Base-by-base conservation (phyloP, 257 asterid genomes). In the Solanum phureja region DNA sequence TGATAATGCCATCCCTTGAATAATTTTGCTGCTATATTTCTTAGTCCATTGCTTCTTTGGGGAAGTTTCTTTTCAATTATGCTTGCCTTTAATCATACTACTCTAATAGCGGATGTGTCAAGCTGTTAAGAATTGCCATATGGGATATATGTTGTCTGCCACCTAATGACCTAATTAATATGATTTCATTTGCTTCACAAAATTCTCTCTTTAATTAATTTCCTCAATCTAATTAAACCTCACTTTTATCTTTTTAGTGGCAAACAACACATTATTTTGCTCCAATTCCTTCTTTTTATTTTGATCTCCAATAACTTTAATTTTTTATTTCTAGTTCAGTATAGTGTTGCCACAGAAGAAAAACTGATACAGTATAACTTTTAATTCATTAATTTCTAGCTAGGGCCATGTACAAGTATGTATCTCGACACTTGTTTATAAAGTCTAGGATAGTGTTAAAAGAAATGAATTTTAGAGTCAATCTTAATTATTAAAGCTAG, bases 31-130 rank as follows among this genome's bases (percentile, higher is more conserved):
- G 77, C 77, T 29, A 56, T 87, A 29, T 90, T 89, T 88, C 91
- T 52, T 89, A 9, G 92, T 87, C 89, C 88, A 87, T 92, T 92
- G 76, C 95, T 86, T 52, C 88, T 93, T 92, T 86, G 27, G 92
- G 93, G 89, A 93, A 89, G 92, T 27, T 69, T 29, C 10, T 33
- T 14, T 8, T 44, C 27, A 31, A 18, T 21, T 68, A 40, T 84
- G 68, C 14, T 29, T 86, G 42, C 73, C 62, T 23, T 82, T 85
- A 16, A 76, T 89, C 52, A 23, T 87, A 87, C 84, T 86, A 11
- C 33, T 71, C 86, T 84, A 83, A 84, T 90, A 88, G 87, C 35
- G 85, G 83, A 68, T 49, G 34, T 37, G 64, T 46, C 58, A 46
- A 79, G 44, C 79, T 44, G 52, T 29, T 24, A 82, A 60, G 37